Evolutionary conservation across 306 rosid species (phyloP).

Genomic region (Gastrolobium villosum): DNA sequence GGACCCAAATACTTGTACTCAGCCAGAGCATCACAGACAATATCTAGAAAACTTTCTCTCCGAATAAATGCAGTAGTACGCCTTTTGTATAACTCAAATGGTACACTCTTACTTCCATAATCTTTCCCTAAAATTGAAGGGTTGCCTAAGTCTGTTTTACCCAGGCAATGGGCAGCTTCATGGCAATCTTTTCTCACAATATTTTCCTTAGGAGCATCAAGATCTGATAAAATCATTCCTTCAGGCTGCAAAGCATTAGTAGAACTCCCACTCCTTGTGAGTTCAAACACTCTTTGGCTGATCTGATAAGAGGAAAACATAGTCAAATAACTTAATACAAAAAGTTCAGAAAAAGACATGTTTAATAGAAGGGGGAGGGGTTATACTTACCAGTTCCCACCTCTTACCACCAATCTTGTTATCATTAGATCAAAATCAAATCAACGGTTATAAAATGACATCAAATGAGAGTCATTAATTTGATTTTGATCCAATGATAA

Average conservation of each 20-base stretch:
- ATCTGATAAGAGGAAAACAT: constrained; percentile 68
- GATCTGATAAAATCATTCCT: constrained; percentile 48
- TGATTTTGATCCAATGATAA: no score
- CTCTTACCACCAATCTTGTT: no score
- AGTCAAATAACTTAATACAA: background rate
- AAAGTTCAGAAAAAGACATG: background rate
- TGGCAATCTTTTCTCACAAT: constrained; percentile 46
- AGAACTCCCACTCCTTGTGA: constrained; percentile 59
- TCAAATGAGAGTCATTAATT: no score
- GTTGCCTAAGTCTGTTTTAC: constrained; percentile 50
- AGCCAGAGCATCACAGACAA: constrained; percentile 85
- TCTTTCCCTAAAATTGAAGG: constrained; percentile 51
- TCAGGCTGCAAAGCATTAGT: constrained; percentile 59
- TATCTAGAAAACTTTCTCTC: constrained; percentile 73
- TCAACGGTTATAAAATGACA: no score
- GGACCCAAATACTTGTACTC: constrained; percentile 94
- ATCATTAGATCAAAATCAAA: no score
- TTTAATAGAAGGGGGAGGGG: background rate
- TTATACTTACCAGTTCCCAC: no score
- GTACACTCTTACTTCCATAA: constrained; percentile 57
- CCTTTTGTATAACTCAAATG: constrained; percentile 88
- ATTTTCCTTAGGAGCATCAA: constrained; percentile 44
- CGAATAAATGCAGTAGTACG: constrained; percentile 76
- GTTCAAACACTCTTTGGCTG: constrained; percentile 82
- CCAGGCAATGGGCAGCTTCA: constrained; percentile 5